A percentile compares a stretch with the other conserved stretches of the same genome.
phyloP scores from a whole-genome alignment of 768 basidiomycete species.

The Rhodosporidiobolus odoratus region DNA sequence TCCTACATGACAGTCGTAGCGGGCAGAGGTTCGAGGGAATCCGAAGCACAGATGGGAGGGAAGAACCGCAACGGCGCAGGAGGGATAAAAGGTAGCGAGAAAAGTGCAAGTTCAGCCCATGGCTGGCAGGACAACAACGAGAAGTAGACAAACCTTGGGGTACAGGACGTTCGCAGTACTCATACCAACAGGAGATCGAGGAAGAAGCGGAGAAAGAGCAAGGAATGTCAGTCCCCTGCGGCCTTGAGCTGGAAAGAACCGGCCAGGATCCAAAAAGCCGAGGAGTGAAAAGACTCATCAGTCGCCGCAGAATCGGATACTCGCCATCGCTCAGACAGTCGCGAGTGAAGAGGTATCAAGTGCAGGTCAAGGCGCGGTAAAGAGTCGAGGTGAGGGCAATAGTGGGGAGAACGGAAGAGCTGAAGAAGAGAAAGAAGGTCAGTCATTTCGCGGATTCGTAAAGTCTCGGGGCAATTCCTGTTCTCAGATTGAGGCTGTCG shows the following conservation, averaged over 20 bases:
- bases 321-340: slow-evolving; percentile 42
- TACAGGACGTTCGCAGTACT: slow-evolving; percentile 81
- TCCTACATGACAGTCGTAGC: slow-evolving; percentile 54
- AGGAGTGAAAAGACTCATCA: slow-evolving; percentile 48
- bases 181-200: slow-evolving; percentile 6
- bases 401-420: not conserved
- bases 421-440: not conserved
- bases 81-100: not conserved
- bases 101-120: not conserved
- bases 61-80: not conserved
- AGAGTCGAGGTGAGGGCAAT: not conserved
- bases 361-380: not conserved
- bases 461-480: too few species aligned
- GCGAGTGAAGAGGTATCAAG: not conserved
- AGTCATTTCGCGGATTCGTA: too few species aligned
- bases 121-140: not conserved
- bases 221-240: too few species aligned
- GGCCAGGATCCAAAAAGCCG: not conserved
- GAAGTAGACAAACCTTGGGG: slow-evolving; percentile 50
- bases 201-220: not conserved
- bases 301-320: slow-evolving; percentile 84
- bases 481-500: too few species aligned
- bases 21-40: not conserved
- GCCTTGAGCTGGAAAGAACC: too few species aligned
- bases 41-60: not conserved